Percentiles rank a stretch among this genome's conserved stretches.
phyloP scores from a whole-genome alignment of 208 protist species.

The Trypanosoma congolense region DNA sequence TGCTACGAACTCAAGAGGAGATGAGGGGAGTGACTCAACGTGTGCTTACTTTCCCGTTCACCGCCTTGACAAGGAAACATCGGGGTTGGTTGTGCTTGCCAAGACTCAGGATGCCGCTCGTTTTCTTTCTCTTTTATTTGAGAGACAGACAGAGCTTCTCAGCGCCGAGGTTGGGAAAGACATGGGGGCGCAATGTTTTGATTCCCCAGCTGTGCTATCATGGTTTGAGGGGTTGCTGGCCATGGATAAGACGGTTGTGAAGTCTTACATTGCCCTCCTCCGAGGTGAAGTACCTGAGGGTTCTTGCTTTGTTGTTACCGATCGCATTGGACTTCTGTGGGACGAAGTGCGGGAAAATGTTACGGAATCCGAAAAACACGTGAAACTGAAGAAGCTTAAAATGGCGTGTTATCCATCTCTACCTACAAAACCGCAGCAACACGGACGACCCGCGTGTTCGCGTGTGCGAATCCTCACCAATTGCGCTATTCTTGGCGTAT shows the following conservation, averaged over 20 bases:
- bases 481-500: constrained; percentile 27
- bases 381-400: constrained; percentile 66
- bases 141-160: constrained; percentile 33
- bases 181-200: not conserved
- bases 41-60: constrained; percentile 39
- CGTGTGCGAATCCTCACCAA: constrained; percentile 42
- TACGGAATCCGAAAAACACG: constrained; percentile 21
- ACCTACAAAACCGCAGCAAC: constrained; percentile 1
- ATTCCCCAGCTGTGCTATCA: not conserved
- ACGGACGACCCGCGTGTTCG: constrained; percentile 33
- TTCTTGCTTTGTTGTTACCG: constrained; percentile 37
- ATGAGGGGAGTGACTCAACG: not conserved
- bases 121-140: constrained; percentile 40
- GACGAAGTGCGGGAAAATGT: constrained; percentile 29
- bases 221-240: constrained; percentile 32
- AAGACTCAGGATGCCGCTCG: constrained; percentile 27
- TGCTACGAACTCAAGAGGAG: not conserved
- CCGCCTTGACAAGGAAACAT: constrained; percentile 87
- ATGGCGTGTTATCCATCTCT: constrained; percentile 55
- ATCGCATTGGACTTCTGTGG: constrained; percentile 44
- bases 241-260: constrained; percentile 32
- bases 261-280: constrained; percentile 63
- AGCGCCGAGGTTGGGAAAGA: not conserved
- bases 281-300: constrained; percentile 26
- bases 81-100: constrained; percentile 65